phyloP scores from a whole-genome alignment of 371 early-diverging fungal genomes.

The Circinella umbellata region DNA sequence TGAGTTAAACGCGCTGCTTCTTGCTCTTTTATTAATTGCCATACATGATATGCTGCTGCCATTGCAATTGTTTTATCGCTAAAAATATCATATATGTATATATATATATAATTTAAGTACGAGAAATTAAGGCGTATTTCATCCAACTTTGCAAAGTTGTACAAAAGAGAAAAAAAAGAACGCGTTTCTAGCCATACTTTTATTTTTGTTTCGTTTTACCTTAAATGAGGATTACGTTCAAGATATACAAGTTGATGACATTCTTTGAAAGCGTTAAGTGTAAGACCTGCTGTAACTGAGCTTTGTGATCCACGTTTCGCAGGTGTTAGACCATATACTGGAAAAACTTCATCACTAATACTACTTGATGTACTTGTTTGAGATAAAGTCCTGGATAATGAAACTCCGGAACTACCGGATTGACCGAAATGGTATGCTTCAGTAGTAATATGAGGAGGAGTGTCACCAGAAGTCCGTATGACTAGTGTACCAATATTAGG shows the following conservation, averaged over 20 bases:
- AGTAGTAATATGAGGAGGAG: not conserved
- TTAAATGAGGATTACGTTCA: conserved; percentile 26
- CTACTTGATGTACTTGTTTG: conserved; percentile 6
- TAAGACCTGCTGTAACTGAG: conserved; percentile 27
- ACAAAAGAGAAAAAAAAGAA: not conserved
- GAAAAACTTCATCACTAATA: conserved; percentile 17
- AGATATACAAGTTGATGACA: conserved; percentile 38
- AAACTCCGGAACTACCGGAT: conserved; percentile 25
- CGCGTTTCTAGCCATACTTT: not conserved
- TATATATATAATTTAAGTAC: too few relatives aligned
- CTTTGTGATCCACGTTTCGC: conserved; percentile 51
- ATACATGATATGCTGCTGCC: conserved; percentile 55
- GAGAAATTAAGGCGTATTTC: not conserved
- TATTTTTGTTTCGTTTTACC: conserved; percentile 22
- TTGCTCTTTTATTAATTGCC: conserved; percentile 46
- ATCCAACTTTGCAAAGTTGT: not conserved
- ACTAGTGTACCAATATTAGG: not conserved
- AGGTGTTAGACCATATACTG: conserved; percentile 40
- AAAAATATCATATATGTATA: not conserved
- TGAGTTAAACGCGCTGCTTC: conserved; percentile 17
- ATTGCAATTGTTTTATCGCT: conserved; percentile 56
- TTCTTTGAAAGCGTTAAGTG: conserved; percentile 43
- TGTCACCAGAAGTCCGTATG: conserved; percentile 5
- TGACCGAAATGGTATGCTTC: conserved; percentile 11
- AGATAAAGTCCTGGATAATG: conserved; percentile 9